Evolutionary conservation across 148 eudicot species (phyloP), one percentile per base, ranked within the genome.

Genomic region (Arbutus unedo): DNA sequence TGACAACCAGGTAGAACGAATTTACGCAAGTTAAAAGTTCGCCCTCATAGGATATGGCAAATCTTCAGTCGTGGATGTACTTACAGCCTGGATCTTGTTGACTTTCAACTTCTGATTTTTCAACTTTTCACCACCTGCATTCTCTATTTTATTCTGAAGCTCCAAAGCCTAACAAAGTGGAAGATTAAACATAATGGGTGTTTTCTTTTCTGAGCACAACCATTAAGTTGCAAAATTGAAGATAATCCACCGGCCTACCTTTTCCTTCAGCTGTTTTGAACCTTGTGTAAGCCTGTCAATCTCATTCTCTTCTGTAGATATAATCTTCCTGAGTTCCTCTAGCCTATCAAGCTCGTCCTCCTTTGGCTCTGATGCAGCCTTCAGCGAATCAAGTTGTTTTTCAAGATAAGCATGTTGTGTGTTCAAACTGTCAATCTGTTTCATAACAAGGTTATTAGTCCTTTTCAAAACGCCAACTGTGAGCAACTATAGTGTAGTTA

Each of bases 61-160:
- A 54, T 67, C 50, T 59, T 82, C 70, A 76, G 4, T 62, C 55
- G 6, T 31, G 21, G 18, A 9, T 51, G 56, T 73, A 91, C 99
- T 94, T 92, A 97, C 99, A 57, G 93, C 85, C 79, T 97, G 96
- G 64, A 97, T 92, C 87, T 93, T 92, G 76, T 85, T 89, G 59
- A 97, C 98, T 82, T 89, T 93, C 43, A 89, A 82, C 89, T 90
- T 94, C 60, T 97, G 99, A 47, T 60, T 92, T 90, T 83, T 93
- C 80, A 97, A 89, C 83, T 60, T 92, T 84, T 92, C 97, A 81
- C 99, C 98, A 73, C 99, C 99, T 82, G 96, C 99, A 90, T 94
- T 97, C 81, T 97, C 99, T 76, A 97, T 91, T 87, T 93, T 94
- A 54, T 79, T 81, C 85, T 97, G 99, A 88, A 94, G 95, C 74